These are phyloP conservation scores for Lizanozyma gosingica DNA, from an alignment of 1,139 yeast species.

Conservation along the genomic window DNA sequence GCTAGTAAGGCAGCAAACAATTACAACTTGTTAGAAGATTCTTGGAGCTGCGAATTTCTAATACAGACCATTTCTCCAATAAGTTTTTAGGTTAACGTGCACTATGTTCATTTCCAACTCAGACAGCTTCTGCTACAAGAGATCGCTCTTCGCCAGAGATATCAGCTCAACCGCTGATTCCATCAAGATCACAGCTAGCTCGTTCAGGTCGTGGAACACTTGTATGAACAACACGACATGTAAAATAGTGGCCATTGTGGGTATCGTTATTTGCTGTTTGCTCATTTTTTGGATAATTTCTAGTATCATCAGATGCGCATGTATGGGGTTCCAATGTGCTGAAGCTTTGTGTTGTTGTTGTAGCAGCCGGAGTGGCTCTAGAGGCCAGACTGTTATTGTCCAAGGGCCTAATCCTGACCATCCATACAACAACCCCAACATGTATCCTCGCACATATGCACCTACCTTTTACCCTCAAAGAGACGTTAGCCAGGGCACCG, in stretches of 20 bases:
- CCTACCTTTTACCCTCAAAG: slow-evolving; percentile 6
- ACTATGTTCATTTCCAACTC: background rate
- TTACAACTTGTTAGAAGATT: too few species aligned
- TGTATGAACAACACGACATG: slow-evolving; percentile 75
- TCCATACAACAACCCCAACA: slow-evolving; percentile 24
- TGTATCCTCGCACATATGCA: slow-evolving; percentile 25
- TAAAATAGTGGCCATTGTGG: slow-evolving; percentile 70
- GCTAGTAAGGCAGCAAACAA: too few species aligned
- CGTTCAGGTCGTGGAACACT: slow-evolving; percentile 64
- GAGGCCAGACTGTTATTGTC: slow-evolving; percentile 8
- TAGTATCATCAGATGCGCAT: slow-evolving; percentile 34
- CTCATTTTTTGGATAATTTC: slow-evolving; percentile 35
- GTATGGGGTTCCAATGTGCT: slow-evolving; percentile 36
- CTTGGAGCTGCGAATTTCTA: too few species aligned
- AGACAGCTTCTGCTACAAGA: slow-evolving; percentile 1
- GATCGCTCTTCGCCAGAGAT: slow-evolving; percentile 4
- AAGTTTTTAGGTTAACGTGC: too few species aligned
- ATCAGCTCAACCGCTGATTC: background rate
- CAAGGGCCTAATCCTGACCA: slow-evolving; percentile 7
- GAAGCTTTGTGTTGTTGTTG: slow-evolving; percentile 42
- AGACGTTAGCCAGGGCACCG: background rate
- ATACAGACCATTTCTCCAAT: too few species aligned
- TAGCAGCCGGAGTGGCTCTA: slow-evolving; percentile 20
- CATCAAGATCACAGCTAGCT: slow-evolving; percentile 37
- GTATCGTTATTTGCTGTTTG: slow-evolving; percentile 49